phyloP scores from a whole-genome alignment of 805 yeast species.

The Saitoella complicata region DNA sequence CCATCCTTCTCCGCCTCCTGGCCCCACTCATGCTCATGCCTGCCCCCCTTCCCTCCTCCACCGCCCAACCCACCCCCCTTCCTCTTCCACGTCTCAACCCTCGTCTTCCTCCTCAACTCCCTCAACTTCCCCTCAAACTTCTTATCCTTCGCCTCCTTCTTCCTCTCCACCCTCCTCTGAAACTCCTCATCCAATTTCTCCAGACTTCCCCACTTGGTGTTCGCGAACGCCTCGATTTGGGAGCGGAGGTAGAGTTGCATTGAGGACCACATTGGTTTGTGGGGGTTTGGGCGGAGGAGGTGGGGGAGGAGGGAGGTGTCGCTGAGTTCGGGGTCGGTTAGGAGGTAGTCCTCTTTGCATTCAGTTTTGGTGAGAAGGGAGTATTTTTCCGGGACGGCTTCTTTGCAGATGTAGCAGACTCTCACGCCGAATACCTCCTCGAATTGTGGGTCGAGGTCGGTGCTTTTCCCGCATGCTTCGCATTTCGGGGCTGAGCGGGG shows the following conservation, averaged over 20 bases:
- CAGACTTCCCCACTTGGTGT: constrained; percentile 85
- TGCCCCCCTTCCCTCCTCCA: too few species aligned
- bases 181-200: constrained; percentile 87
- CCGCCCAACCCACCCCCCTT: constrained; percentile 36
- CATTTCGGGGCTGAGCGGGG: constrained; percentile 70
- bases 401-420: constrained; percentile 69
- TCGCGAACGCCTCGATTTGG: constrained; percentile 88
- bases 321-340: constrained; percentile 83
- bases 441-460: constrained; percentile 64
- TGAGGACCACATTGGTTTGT: constrained; percentile 68
- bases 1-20: constrained; percentile 27
- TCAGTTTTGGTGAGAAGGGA: constrained; percentile 88
- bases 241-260: constrained; percentile 84
- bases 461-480: constrained; percentile 63
- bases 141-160: constrained; percentile 58
- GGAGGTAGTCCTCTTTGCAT: constrained; percentile 75
- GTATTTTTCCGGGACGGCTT: constrained; percentile 68
- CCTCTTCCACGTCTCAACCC: constrained; percentile 77
- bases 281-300: constrained; percentile 86
- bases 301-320: constrained; percentile 55
- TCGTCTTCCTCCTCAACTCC: constrained; percentile 79
- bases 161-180: constrained; percentile 61
- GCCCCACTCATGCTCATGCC: constrained; percentile 63
- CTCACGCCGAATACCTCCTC: constrained; percentile 51
- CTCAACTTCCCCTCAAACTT: constrained; percentile 60